Percentiles rank a stretch among this genome's conserved stretches.
These are phyloP conservation scores for Penicillium bovifimosum DNA, from an alignment of 495 filamentous ascomycete species.

Conservation along the genomic window DNA sequence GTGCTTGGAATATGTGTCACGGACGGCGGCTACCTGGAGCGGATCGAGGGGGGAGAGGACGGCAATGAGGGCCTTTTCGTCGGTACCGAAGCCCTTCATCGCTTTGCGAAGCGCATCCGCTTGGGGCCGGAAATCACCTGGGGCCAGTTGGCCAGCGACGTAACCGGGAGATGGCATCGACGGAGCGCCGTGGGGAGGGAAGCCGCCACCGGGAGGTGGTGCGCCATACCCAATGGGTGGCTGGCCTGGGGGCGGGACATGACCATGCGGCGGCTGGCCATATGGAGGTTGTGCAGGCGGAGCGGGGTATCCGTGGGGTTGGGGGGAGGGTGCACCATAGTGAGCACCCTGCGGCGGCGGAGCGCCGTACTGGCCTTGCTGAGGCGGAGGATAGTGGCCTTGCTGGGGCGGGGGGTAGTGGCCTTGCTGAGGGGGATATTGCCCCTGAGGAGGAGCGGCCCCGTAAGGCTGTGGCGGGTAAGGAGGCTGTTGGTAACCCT, in stretches of 20 bases:
- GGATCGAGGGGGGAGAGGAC: slow-evolving; percentile 64
- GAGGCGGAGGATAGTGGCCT: slow-evolving; percentile 25
- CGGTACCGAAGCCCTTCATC: slow-evolving; percentile 90
- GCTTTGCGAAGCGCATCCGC: slow-evolving; percentile 68
- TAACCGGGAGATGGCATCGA: slow-evolving; percentile 59
- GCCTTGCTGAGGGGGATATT: slow-evolving; percentile 13
- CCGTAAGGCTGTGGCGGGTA: slow-evolving; percentile 23
- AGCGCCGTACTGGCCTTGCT: slow-evolving; percentile 25
- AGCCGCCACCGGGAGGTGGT: slow-evolving; percentile 29
- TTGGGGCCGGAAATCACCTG: slow-evolving; percentile 57
- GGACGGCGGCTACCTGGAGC: slow-evolving; percentile 63
- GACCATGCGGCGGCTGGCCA: slow-evolving; percentile 21
- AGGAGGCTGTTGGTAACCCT: slow-evolving; percentile 28
- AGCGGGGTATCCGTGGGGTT: slow-evolving; percentile 16
- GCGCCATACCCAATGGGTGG: slow-evolving; percentile 25
- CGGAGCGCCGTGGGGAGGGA: slow-evolving; percentile 31
- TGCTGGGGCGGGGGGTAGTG: slow-evolving; percentile 23
- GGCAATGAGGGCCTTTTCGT: slow-evolving; percentile 67
- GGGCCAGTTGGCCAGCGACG: slow-evolving; percentile 53
- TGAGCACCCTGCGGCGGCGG: slow-evolving; percentile 30
- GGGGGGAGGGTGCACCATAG: slow-evolving; percentile 18
- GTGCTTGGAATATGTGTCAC: slow-evolving; percentile 55
- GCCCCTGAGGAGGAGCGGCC: slow-evolving; percentile 14
- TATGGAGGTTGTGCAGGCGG: slow-evolving; percentile 23
- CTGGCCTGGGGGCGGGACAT: slow-evolving; percentile 29